Evolutionary conservation across 2,329 filamentous ascomycete genomes (phyloP).

Genomic region (Xylariaceae sp.): DNA sequence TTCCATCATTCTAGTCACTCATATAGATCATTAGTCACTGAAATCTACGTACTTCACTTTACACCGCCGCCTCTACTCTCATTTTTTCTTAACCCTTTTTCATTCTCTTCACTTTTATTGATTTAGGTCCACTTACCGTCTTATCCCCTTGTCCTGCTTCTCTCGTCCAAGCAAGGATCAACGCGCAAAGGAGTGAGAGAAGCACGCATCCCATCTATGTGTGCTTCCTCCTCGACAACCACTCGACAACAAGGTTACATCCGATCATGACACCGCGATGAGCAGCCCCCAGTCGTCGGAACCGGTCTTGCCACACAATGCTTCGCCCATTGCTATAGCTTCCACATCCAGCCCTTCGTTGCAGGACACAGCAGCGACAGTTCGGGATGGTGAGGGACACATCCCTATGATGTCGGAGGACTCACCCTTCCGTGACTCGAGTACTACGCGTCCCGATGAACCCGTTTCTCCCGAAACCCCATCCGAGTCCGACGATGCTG

Average conservation of each 20-base stretch:
- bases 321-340: slow-evolving; percentile 13
- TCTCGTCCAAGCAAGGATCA: neutral
- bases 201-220: slow-evolving; percentile 14
- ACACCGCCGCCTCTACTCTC: neutral
- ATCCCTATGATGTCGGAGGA: neutral
- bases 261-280: slow-evolving; percentile 32
- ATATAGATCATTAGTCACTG: neutral
- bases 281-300: slow-evolving; percentile 25
- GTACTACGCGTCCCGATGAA: slow-evolving; percentile 1
- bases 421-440: neutral
- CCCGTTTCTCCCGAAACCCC: neutral
- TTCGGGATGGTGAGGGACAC: slow-evolving; percentile 1
- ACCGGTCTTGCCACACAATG: slow-evolving; percentile 18
- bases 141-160: neutral
- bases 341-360: slow-evolving; percentile 4
- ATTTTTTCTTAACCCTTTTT: neutral
- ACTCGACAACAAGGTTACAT: slow-evolving; percentile 17
- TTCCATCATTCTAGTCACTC: neutral
- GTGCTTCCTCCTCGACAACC: slow-evolving; percentile 30
- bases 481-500: slow-evolving; percentile 6
- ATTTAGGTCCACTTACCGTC: neutral
- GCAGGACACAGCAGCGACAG: slow-evolving; percentile 6
- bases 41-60: neutral
- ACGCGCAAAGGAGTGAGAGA: neutral
- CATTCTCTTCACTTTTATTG: neutral